Base-by-base conservation (phyloP, 1,284 basidiomycete species). In the Cutaneotrichosporon mucoides region DNA sequence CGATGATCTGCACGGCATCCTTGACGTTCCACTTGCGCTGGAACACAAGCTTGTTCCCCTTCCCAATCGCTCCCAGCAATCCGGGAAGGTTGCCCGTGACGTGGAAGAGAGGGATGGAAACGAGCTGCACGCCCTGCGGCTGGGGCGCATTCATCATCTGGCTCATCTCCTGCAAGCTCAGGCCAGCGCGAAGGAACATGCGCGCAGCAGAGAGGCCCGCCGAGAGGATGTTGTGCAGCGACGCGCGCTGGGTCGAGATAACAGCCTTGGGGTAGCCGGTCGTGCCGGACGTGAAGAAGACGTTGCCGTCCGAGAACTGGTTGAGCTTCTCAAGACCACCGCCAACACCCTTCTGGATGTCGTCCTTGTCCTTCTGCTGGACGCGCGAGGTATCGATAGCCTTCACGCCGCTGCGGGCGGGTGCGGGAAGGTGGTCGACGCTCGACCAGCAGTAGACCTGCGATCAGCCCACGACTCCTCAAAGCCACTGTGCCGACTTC, bases 41-140 rank as follows among this genome's bases (percentile, higher is more conserved):
- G 50, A 72, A 60, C 13, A 75, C 71, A 42, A 74, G 62, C 62
- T 71, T 74, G 33, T 61, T 66, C 9, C 75, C 75, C 11, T 60
- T 66, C 41, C 63, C 63, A 50, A 75, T 63, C 1, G 71, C 66
- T 2, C 66, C 55, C 60, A 75, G 63, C 24, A 76, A 64, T 65
- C 71, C 69, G 5, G 69, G 67, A 1, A 75, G 64, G 57, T 71
- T 72, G n/a, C 75, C 75, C 0, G 75, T 76, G 4, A 74, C 73
- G 69, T 76, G 75, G 64, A 76, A 76, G 2, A 75, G 64, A 4
- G 73, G 75, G 45, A 76, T 68, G 6, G 73, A 55, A 34, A 75
- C 60, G 3, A 76, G 62, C 13, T 13, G 13, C 9, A 52, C 44
- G 6, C 8, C 4, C 40, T 55, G 49, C 45, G 40, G 42, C 15